A percentile compares a stretch with the other conserved stretches of the same genome.
Evolutionary conservation across 305 asterid species (phyloP).

Genomic region (Fraxinus velutina): DNA sequence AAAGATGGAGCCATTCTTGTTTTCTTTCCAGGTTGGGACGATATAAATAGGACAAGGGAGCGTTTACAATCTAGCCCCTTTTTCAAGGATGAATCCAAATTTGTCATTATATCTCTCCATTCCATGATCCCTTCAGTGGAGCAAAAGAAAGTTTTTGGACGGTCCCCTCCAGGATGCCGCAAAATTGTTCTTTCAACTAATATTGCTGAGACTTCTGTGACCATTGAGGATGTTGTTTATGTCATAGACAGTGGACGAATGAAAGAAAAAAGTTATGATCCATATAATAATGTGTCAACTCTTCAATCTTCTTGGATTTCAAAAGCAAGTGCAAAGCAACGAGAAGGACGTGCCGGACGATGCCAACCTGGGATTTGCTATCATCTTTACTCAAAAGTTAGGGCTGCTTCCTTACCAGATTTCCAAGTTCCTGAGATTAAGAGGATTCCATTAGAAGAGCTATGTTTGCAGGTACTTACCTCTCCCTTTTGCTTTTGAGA

Average conservation of each 20-base stretch:
- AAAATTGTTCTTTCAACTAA: slow-evolving; percentile 91
- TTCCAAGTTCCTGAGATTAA: slow-evolving; percentile 94
- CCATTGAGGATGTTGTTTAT: slow-evolving; percentile 90
- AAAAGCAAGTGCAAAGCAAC: slow-evolving; percentile 90
- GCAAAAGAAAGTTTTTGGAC: slow-evolving; percentile 78
- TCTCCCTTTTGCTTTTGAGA: slow-evolving; percentile 15
- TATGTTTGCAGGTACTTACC: slow-evolving; percentile 73
- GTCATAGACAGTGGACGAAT: slow-evolving; percentile 93
- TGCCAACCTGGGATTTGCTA: slow-evolving; percentile 94
- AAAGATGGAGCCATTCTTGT: slow-evolving; percentile 81
- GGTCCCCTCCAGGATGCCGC: slow-evolving; percentile 70
- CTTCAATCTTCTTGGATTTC: slow-evolving; percentile 96
- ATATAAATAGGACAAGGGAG: slow-evolving; percentile 67
- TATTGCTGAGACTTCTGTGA: slow-evolving; percentile 93
- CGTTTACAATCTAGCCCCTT: slow-evolving; percentile 56
- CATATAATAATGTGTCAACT: slow-evolving; percentile 83
- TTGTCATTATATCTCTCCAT: slow-evolving; percentile 62
- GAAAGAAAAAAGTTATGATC: slow-evolving; percentile 92
- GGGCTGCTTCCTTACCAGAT: slow-evolving; percentile 71
- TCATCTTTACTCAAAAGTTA: slow-evolving; percentile 81
- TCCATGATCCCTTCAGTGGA: slow-evolving; percentile 84
- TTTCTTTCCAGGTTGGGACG: slow-evolving; percentile 99
- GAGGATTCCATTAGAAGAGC: slow-evolving; percentile 94
- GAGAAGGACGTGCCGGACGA: slow-evolving; percentile 98
- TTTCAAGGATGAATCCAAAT: slow-evolving; percentile 62